phyloP scores from a whole-genome alignment of 371 early-diverging fungal species.

The Sporodiniella umbellata region DNA sequence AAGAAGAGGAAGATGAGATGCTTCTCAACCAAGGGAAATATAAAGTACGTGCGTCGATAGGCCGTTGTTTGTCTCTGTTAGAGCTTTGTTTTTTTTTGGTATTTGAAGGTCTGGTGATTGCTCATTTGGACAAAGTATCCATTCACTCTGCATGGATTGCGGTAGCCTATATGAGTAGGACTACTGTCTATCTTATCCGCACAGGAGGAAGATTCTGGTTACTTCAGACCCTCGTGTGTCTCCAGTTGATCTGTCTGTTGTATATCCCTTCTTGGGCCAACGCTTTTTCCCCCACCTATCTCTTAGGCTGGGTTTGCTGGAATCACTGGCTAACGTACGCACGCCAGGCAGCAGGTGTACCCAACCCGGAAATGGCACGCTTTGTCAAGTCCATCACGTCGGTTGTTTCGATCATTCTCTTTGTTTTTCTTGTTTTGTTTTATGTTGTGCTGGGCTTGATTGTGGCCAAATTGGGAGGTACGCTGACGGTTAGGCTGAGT shows the following conservation, averaged over 20 bases:
- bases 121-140: constrained; percentile 35
- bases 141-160: constrained; percentile 13
- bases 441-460: constrained; percentile 77
- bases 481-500: constrained; percentile 43
- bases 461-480: constrained; percentile 58
- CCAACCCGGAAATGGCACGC: constrained; percentile 45
- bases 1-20: constrained; percentile 16
- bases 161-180: constrained; percentile 71
- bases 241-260: constrained; percentile 43
- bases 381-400: constrained; percentile 56
- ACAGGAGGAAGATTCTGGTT: constrained; percentile 6
- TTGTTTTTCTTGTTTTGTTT: constrained; percentile 50
- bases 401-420: constrained; percentile 44
- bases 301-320: constrained; percentile 57
- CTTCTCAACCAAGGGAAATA: constrained; percentile 4
- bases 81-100: constrained; percentile 30
- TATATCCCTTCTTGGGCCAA: constrained; percentile 53
- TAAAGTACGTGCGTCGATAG: not conserved
- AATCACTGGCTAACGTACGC: constrained; percentile 48
- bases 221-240: not conserved
- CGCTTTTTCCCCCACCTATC: constrained; percentile 75
- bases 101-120: constrained; percentile 51
- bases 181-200: constrained; percentile 34
- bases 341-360: constrained; percentile 34
- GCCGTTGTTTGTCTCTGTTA: constrained; percentile 16